These are phyloP conservation scores for Xylaria curta DNA, from an alignment of 495 filamentous ascomycete genomes.

Conservation along the genomic window DNA sequence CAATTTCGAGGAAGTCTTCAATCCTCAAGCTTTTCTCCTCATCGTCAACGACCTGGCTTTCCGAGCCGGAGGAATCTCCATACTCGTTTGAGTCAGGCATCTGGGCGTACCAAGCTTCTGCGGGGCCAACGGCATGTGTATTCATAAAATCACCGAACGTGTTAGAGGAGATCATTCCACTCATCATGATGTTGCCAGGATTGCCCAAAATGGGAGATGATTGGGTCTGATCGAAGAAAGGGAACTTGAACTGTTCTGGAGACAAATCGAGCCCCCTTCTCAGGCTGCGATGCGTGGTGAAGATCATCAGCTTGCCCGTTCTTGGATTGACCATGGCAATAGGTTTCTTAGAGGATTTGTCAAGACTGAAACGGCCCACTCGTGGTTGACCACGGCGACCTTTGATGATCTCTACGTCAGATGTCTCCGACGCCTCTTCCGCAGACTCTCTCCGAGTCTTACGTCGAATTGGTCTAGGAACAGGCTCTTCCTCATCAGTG, in stretches of 20 bases:
- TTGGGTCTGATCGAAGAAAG: conserved; percentile 58
- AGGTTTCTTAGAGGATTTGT: conserved; percentile 66
- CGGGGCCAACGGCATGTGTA: conserved; percentile 69
- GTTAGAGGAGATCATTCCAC: conserved; percentile 62
- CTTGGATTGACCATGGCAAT: conserved; percentile 73
- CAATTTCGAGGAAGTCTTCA: conserved; percentile 76
- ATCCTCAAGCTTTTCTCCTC: conserved; percentile 69
- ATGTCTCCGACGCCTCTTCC: conserved; percentile 53
- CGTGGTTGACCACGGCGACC: conserved; percentile 50
- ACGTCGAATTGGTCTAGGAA: conserved; percentile 61
- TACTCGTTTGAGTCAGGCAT: conserved; percentile 57
- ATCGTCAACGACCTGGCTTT: conserved; percentile 65
- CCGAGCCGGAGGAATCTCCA: conserved; percentile 45
- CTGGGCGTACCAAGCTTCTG: conserved; percentile 78
- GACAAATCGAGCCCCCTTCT: conserved; percentile 50
- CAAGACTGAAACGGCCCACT: conserved; percentile 62
- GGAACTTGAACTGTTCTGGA: conserved; percentile 52
- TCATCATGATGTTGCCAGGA: conserved; percentile 78
- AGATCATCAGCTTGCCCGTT: conserved; percentile 75
- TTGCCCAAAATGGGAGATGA: conserved; percentile 69
- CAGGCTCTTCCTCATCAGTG: conserved; percentile 77
- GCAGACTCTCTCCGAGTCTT: conserved; percentile 51
- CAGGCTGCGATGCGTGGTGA: conserved; percentile 47
- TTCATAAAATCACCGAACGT: conserved; percentile 65
- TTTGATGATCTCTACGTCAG: conserved; percentile 47